Base-by-base conservation (phyloP, 2,329 filamentous ascomycete genomes). In the Mycogone perniciosa region DNA sequence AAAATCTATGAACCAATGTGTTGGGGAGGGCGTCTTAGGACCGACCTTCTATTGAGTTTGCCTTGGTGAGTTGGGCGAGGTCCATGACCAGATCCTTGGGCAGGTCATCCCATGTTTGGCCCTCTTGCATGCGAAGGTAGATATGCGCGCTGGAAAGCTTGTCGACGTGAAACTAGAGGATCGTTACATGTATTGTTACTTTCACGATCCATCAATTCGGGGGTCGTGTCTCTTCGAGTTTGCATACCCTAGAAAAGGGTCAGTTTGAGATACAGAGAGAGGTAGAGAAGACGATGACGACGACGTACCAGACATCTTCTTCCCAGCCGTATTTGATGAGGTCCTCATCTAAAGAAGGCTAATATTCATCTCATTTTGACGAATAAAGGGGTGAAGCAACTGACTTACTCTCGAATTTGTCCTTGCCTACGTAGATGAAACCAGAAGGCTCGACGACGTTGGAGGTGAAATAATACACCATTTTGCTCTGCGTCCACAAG, bases 381-480 rank as follows among this genome's bases (percentile, higher is more conserved):
- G 10, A 20, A 20, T 39, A n/a, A 39, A 11, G n/a, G 5, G 6
- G 37, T 39, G 37, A 39, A 10, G 35, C 20, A 20, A 20, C 20
- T 20, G 20, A 61, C 85, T 64, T 77, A 96, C 93, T 99, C 76
- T 99, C 93, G 61, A 93, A 91, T 74, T 99, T 99, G 76, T 99
- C 93, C 71, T 97, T 99, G 70, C 93, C 93, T 53, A 96, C 89
- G 67, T 99, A 99, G 64, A 99, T 84, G 66, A 86, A 91, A 39
- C 89, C 92, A 31, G 89, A 67, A 2, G 93, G 92, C 9, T 84
- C 78, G 37, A 95, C 89, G 39, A 84, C 82, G 55, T 81, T 92
- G 29, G 92, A 97, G 1, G 84, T 93, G 69, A 93, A 97, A 70
- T 97, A 97, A 73, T 88, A 96, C 43, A 99, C 93, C 93, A 99